phyloP scores from a whole-genome alignment of 768 basidiomycete genomes.

The Termitomyces sp. region DNA sequence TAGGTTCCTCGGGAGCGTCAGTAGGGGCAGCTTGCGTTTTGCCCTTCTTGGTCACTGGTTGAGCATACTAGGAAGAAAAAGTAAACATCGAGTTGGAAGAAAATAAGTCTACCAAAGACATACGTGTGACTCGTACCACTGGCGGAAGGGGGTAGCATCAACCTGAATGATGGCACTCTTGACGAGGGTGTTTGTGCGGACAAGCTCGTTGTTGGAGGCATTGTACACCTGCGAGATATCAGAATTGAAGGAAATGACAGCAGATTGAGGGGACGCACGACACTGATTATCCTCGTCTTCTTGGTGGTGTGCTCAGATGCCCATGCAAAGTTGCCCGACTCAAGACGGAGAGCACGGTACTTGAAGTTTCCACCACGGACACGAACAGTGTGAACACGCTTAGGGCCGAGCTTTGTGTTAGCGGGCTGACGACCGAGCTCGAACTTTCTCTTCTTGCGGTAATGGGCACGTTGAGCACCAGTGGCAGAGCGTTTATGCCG shows the following conservation, averaged over 20 bases:
- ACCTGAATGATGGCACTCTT: slow-evolving; percentile 95
- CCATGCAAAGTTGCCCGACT: slow-evolving; percentile 98
- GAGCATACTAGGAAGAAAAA: slow-evolving; percentile 65
- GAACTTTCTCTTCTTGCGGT: slow-evolving; percentile 99
- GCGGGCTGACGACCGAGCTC: slow-evolving; percentile 98
- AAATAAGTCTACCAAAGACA: slow-evolving; percentile 25
- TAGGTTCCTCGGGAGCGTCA: slow-evolving; percentile 47
- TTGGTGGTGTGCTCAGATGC: slow-evolving; percentile 88
- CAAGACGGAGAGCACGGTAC: slow-evolving; percentile 93
- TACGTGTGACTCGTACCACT: slow-evolving; percentile 99
- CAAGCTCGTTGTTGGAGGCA: slow-evolving; percentile 99
- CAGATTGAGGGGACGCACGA: slow-evolving; percentile 51
- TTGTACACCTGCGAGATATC: slow-evolving; percentile 76
- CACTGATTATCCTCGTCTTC: slow-evolving; percentile 95
- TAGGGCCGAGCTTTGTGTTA: slow-evolving; percentile 92
- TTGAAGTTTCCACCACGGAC: slow-evolving; percentile 95
- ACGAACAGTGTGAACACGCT: slow-evolving; percentile 94
- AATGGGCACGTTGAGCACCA: slow-evolving; percentile 88
- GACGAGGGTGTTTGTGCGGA: slow-evolving; percentile 98
- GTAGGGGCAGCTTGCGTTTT: slow-evolving; percentile 48
- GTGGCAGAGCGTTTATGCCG: slow-evolving; percentile 96
- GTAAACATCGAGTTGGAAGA: neutral
- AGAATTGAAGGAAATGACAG: neutral
- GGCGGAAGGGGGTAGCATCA: slow-evolving; percentile 98
- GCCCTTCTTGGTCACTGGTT: slow-evolving; percentile 89